These are phyloP conservation scores for Citrus inodora DNA, from an alignment of 345 rosid species.

Conservation along the genomic window DNA sequence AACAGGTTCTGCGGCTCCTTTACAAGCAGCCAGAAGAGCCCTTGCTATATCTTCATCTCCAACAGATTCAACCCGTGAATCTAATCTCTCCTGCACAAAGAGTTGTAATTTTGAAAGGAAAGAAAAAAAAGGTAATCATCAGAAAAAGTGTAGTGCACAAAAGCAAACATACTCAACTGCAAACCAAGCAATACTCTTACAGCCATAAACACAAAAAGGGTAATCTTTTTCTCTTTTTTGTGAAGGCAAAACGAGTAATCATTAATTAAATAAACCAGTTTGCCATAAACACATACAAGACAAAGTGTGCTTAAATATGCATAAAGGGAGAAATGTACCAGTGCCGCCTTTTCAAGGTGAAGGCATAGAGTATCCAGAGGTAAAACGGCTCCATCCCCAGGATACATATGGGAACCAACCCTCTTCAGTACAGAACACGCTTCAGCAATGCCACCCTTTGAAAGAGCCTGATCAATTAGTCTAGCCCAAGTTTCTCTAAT, in stretches of 20 bases:
- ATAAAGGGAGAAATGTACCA: conserved; percentile 42
- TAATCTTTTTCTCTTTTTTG: background rate
- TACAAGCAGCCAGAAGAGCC: conserved; percentile 91
- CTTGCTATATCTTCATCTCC: conserved; percentile 89
- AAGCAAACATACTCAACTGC: background rate
- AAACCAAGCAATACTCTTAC: background rate
- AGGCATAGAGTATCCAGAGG: conserved; percentile 85
- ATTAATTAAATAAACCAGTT: background rate
- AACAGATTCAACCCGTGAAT: conserved; percentile 59
- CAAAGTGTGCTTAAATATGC: background rate
- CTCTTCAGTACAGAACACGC: conserved; percentile 92
- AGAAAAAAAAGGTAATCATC: background rate
- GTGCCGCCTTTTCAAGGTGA: conserved; percentile 94
- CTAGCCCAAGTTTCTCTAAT: conserved; percentile 94
- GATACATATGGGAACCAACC: conserved; percentile 79
- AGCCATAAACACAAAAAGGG: background rate
- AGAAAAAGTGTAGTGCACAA: background rate
- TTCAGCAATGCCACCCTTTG: conserved; percentile 86
- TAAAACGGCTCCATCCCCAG: conserved; percentile 90
- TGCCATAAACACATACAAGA: background rate
- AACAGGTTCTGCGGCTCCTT: conserved; percentile 88
- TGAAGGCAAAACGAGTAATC: background rate
- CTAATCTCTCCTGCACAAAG: conserved; percentile 70
- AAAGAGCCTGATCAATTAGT: conserved; percentile 88
- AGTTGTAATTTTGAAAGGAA: background rate